Base-by-base conservation (phyloP, 805 yeast genomes). In the Wickerhamomyces chambardii region DNA sequence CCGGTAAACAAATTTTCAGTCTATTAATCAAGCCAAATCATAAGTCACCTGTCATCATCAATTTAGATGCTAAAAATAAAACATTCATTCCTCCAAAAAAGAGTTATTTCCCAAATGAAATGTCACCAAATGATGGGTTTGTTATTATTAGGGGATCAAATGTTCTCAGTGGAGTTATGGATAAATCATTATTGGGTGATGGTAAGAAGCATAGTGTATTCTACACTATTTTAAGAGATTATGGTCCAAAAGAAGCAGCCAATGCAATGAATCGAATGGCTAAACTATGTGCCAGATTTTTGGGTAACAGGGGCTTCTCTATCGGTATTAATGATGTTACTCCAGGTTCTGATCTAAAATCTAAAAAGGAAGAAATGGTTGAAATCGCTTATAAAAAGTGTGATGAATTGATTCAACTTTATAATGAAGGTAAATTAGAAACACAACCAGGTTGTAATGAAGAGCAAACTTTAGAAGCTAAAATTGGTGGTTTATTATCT, bases 391-490 rank as follows among this genome's bases (percentile, higher is more conserved):
- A 92, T 56, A 70, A 72, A 19, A 82, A 84, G 61, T 87, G 97
- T 72, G 96, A 90, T 54, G 92, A 84, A 47, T 70, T 92, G 43
- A 94, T 94, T 65, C 73, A 72, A 36, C 66, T 73, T 40, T 86
- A 74, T 56, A 78, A 81, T 42, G 65, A 76, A 32, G 98, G 98
- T 6, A 84, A 84, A 54, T 71, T 92, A 46, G 98, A 92, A 58
- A 87, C 97, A 2, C 97, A 92, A 57, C 97, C 99, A 0, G 99
- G 99, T 58, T 92, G 98, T 71, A 83, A 92, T 55, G 97, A 90
- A 59, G 99, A 92, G 50, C 96, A 94, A 57, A 92, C 99, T 2
- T 68, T 94, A 50, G 99, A 92, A 62, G 95, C 97, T 34, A 89
- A 90, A 51, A 92, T 92, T 59, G 95, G 96, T 63, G 97, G 98